Evolutionary conservation across 352 stramenopile species (phyloP), one percentile per base, ranked within the genome.

Genomic region (Lagenidium sp.): DNA sequence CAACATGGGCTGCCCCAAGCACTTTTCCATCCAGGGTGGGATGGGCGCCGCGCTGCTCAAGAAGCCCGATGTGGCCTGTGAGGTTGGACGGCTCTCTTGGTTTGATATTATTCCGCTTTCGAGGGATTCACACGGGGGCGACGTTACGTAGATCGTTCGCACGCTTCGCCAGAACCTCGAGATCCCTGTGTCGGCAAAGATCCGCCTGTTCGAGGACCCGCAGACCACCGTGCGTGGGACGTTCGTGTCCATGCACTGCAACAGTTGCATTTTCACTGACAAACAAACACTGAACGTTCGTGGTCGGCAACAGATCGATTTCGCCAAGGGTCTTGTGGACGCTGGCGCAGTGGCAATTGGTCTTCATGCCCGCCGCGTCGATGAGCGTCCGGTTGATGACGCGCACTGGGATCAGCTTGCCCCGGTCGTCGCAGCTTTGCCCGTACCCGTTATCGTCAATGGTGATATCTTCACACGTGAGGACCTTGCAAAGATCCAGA

Each of bases 1-100:
- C 52, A 97, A 97, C 57, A 97, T 97, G 90, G 90, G 90, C 42
- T 97, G 90, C 46, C 90, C 90, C 7, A 97, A 97, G 64, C 78
- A 94, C 49, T 97, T 97, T 43, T 96, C 85, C 13, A 51, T 95
- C 21, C 79, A 95, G 42, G 90, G 87, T 38, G 83, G 85, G 23
- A 97, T 97, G 90, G 90, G 90, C 22, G 81, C 82, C 13, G 83
- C 88, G 16, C 63, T 97, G 21, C 65, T 97, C 19, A 78, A 78
- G 36, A 95, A 85, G 41, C 88, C 86, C 24, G 70, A 96, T 43
- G 53, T 89, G 15, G 88, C 90, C 25, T 90, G 70, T 22, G 85
- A 95, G 28, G 73, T 65, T 22, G 6, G 8, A n/a, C 22, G 4
- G n/a, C 34, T 13, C 34, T 53, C 6, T 12, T 38, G 8, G 28